Conservation (phyloP, 2,329 filamentous ascomycete genomes). For the Lasiodiplodia theobromae region DNA sequence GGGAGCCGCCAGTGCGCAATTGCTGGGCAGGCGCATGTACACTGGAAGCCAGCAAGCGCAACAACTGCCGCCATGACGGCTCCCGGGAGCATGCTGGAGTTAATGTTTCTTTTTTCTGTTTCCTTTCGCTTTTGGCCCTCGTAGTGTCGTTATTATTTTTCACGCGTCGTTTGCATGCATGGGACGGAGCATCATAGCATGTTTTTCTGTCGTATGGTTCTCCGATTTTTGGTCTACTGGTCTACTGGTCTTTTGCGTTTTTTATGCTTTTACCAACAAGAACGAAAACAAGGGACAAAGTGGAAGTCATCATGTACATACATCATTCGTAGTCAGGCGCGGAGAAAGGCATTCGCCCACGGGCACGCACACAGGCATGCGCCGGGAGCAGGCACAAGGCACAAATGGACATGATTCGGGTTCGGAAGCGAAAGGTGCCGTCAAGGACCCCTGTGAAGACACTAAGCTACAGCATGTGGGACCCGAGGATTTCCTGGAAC, state of each 20-base stretch:
- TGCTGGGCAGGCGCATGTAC: constrained; percentile 28
- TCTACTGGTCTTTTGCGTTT: constrained; percentile 1
- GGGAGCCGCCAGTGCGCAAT: constrained; percentile 21
- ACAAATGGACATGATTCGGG: not conserved
- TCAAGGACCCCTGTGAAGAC: too few relatives aligned
- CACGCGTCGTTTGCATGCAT: constrained; percentile 25
- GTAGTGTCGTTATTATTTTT: constrained; percentile 8
- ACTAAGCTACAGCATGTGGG: not conserved
- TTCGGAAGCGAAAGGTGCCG: not conserved
- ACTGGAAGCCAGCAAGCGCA: not conserved
- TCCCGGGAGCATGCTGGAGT: constrained; percentile 18
- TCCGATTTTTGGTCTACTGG: constrained; percentile 14
- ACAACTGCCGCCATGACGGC: not conserved
- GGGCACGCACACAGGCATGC: not conserved
- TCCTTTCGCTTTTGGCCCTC: not conserved
- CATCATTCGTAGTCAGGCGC: not conserved
- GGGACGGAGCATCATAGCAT: constrained; percentile 31
- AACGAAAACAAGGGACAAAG: not conserved
- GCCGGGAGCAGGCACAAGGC: not conserved
- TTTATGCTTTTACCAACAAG: not conserved
- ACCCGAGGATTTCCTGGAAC: not conserved
- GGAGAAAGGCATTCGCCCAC: not conserved
- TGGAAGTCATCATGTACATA: constrained; percentile 1
- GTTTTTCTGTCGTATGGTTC: constrained; percentile 28
- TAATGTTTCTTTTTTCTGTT: constrained; percentile 9